Conservation (phyloP, 257 asterid species). For the Fraxinus pennsylvanica region DNA sequence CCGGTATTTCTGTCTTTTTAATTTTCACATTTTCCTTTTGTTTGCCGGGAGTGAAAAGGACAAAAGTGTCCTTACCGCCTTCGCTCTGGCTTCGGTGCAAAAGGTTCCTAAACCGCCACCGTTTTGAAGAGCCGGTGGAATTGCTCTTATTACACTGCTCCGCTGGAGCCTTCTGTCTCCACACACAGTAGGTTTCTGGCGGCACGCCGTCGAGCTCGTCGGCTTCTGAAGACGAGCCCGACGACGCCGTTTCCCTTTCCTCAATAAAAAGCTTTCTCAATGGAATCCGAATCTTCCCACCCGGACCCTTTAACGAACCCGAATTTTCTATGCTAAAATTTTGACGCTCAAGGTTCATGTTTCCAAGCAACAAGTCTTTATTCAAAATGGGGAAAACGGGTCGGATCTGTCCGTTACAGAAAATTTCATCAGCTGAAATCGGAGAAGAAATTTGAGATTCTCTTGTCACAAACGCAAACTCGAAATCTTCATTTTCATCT, state of each 20-base stretch:
- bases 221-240: conserved; percentile 42
- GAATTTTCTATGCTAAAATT: not conserved
- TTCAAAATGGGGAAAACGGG: conserved; percentile 22
- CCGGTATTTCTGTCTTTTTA: conserved; percentile 19
- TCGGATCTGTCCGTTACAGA: conserved; percentile 24
- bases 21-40: conserved; percentile 32
- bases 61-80: conserved; percentile 37
- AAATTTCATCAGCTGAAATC: conserved; percentile 29
- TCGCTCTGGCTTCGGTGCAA: conserved; percentile 36
- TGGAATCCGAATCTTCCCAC: conserved; percentile 24
- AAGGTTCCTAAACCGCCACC: conserved; percentile 39
- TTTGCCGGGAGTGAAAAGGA: conserved; percentile 25
- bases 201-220: conserved; percentile 43
- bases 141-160: conserved; percentile 34
- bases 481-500: conserved; percentile 17
- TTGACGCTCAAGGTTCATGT: not conserved
- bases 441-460: conserved; percentile 10
- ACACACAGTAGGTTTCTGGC: conserved; percentile 40
- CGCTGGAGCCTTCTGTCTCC: conserved; percentile 32
- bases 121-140: conserved; percentile 36
- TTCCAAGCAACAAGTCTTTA: not conserved
- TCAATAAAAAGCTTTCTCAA: conserved; percentile 37
- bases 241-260: conserved; percentile 30
- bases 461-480: conserved; percentile 20
- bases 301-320: not conserved